Evolutionary conservation across 164 flowering plant species (phyloP).

Genomic region (Vitis cinerea): DNA sequence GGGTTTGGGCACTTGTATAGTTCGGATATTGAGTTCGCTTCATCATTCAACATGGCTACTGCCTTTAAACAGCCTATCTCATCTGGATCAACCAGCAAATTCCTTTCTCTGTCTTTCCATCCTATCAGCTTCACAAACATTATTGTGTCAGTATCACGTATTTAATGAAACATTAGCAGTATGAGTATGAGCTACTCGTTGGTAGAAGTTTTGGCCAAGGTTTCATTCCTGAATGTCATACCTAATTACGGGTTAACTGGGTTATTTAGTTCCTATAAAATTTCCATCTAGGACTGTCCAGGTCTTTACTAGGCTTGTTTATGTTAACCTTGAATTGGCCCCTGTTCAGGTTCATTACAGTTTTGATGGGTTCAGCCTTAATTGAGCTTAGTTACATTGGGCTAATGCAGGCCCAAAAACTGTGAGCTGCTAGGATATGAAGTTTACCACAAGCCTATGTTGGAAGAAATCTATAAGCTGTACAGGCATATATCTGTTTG

Average conservation of each 20-base stretch:
- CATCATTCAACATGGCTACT: slow-evolving; percentile 54
- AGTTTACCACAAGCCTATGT: not conserved
- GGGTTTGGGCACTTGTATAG: slow-evolving; percentile 58
- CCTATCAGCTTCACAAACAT: slow-evolving; percentile 58
- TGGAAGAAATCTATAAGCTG: too few species aligned
- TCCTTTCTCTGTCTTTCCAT: slow-evolving; percentile 75
- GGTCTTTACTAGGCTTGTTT: not conserved
- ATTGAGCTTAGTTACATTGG: too few species aligned
- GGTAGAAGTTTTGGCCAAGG: not conserved
- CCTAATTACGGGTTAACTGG: not conserved
- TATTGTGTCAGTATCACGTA: slow-evolving; percentile 5
- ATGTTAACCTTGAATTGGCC: too few species aligned
- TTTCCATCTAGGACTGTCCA: not conserved
- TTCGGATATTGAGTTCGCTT: slow-evolving; percentile 57
- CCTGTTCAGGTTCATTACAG: too few species aligned
- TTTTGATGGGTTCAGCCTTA: too few species aligned
- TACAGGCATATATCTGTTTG: too few species aligned
- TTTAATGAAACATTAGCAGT: not conserved
- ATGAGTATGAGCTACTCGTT: not conserved
- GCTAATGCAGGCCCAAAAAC: too few species aligned
- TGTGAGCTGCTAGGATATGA: too few species aligned
- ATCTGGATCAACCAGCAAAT: slow-evolving; percentile 69
- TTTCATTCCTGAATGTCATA: not conserved
- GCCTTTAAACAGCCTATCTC: slow-evolving; percentile 51
- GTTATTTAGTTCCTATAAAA: not conserved